phyloP scores from a whole-genome alignment of 768 basidiomycete species.

The Tephrocybe sp. region DNA sequence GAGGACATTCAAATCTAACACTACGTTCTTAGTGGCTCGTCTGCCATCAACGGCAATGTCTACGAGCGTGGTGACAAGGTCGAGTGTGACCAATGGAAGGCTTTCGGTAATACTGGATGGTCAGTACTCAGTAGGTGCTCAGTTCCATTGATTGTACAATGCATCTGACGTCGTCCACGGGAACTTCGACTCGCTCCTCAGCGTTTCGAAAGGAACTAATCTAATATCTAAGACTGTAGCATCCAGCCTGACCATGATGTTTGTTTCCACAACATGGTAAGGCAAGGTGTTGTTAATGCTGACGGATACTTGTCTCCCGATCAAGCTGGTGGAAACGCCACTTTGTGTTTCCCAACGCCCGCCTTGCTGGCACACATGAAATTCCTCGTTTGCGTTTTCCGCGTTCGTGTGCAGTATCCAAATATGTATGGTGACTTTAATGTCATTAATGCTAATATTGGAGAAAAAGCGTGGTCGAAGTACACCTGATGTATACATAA shows the following conservation, averaged over 20 bases:
- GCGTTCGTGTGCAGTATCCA: no score
- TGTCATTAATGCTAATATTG: no score
- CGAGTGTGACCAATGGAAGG: not conserved
- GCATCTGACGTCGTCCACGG: no score
- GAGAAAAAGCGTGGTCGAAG: no score
- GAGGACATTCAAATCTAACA: not conserved
- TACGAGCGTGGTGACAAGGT: not conserved
- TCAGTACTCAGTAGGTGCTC: not conserved
- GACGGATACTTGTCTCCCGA: no score
- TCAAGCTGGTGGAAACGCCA: no score
- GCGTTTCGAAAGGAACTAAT: not conserved
- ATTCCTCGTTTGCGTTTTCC: no score
- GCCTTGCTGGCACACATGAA: no score
- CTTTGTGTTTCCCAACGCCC: no score
- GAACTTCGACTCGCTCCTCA: not conserved
- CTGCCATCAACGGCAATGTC: not conserved
- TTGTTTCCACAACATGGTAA: not conserved
- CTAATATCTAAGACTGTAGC: not conserved
- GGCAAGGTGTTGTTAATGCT: not conserved
- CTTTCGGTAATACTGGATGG: not conserved
- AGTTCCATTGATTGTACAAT: not conserved
- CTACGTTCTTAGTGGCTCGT: not conserved
- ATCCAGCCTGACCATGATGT: not conserved
- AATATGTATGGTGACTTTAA: no score
- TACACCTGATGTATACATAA: no score